phyloP scores from a whole-genome alignment of 139 green algal species.

The Tetradesmus obliquus region DNA sequence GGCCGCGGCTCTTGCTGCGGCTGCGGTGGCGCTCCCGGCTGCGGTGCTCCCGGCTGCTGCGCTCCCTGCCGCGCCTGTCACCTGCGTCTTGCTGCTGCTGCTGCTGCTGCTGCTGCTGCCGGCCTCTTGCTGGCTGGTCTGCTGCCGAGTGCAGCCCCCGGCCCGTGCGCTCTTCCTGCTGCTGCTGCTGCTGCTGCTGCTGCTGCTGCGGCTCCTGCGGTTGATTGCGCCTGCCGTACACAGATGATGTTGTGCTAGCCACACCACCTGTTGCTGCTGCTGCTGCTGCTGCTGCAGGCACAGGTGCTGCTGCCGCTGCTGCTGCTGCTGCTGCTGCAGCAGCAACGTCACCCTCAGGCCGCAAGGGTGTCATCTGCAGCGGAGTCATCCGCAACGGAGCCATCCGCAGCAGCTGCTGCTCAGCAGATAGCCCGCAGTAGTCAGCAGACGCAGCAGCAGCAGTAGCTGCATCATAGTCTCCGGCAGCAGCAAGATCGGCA shows the following conservation, averaged over 20 bases:
- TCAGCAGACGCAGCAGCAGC: background rate
- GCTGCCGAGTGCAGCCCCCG: background rate
- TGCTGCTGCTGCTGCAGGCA: conserved; percentile 21
- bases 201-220: background rate
- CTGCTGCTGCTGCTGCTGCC: conserved; percentile 1
- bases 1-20: background rate
- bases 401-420: background rate
- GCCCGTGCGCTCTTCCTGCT: background rate
- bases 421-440: background rate
- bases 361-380: background rate
- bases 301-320: background rate
- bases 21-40: background rate
- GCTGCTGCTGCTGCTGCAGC: background rate
- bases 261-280: background rate
- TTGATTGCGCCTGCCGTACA: conserved; percentile 14
- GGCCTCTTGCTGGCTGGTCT: background rate
- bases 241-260: background rate
- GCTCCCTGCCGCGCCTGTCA: background rate
- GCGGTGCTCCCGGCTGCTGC: background rate
- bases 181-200: conserved; percentile 32
- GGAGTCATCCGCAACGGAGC: background rate
- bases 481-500: background rate
- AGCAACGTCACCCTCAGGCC: background rate
- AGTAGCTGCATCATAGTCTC: background rate
- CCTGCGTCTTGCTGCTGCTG: background rate